phyloP scores from a whole-genome alignment of 1,139 yeast genomes.

The Nakaseomyces glabratus region DNA sequence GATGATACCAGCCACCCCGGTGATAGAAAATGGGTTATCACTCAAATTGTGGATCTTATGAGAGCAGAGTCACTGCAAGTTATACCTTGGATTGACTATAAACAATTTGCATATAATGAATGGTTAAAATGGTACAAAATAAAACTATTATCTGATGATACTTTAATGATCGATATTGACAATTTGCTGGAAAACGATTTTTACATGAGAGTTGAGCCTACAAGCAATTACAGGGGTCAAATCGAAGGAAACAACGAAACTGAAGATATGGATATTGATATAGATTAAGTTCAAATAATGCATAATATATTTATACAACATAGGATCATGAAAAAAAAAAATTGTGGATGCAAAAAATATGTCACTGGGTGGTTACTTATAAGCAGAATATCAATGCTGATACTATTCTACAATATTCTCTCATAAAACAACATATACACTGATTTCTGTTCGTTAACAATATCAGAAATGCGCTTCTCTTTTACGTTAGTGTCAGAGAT shows the following conservation, averaged over 20 bases:
- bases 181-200: too few relatives aligned
- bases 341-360: too few relatives aligned
- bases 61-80: constrained; percentile 21
- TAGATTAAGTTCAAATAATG: not conserved
- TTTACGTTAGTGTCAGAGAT: constrained; percentile 66
- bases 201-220: too few relatives aligned
- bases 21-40: constrained; percentile 4
- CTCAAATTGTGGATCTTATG: constrained; percentile 12
- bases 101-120: constrained; percentile 12
- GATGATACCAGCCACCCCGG: not conserved
- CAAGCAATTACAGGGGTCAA: too few relatives aligned
- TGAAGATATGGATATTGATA: not conserved
- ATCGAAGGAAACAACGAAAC: not conserved
- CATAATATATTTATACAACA: too few relatives aligned
- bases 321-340: too few relatives aligned
- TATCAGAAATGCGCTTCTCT: constrained; percentile 54
- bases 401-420: constrained; percentile 12
- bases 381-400: too few relatives aligned
- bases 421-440: constrained; percentile 84
- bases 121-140: constrained; percentile 25
- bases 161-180: too few relatives aligned
- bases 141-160: too few relatives aligned
- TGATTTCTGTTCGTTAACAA: constrained; percentile 58
- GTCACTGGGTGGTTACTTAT: too few relatives aligned
- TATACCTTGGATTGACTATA: constrained; percentile 24